Base-by-base conservation (phyloP, 768 basidiomycete species). In the Scleroderma bovista region DNA sequence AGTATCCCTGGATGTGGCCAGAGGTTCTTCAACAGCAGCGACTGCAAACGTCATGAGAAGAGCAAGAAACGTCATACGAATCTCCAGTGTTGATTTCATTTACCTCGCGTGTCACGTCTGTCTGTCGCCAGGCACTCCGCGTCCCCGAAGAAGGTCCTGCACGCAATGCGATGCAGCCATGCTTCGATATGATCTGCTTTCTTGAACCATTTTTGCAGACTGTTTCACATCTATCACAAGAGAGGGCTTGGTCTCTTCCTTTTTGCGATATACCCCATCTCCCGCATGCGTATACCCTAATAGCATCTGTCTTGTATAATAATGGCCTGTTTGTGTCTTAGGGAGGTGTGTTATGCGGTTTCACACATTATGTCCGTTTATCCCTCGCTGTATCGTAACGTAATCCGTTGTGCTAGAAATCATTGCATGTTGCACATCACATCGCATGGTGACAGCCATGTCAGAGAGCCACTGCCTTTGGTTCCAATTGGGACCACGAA, bases 11-110 rank as follows among this genome's bases (percentile, higher is more conserved):
- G 67, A 2, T 67, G 65, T 48, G 6, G 1, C 0, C 65, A 67
- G 34, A 55, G 53, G 15, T 67, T 67, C 43, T 67, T 41, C 51
- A 67, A 67, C 48, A 65, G 52, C 37, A 69, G 65, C 11, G 65
- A 67, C 17, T 69, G 65, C 49, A 67, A 62, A 38, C 65, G 65
- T 41, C 65, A 67, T 10, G 65, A 67, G 51, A 67, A 53, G 48
- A 69, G 67, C 57, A 55, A 4, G 55, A 69, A 66, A 39, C 64
- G 65, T 52, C 65, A 66, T 23, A 62, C 60, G 43, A 55, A 56
- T 19, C 37, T 60, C 15, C 57, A 50, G 47, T 22, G 39, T 46
- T 29, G 33, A 33, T 45, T 48, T 26, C 22, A 19, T 41, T 50
- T 42, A 23, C n/a, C 24, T 48, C 22, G 24, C 46, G 40, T 33